A percentile compares a stretch with the other conserved stretches of the same genome.
phyloP scores from a whole-genome alignment of 306 rosid genomes.

The Lathyrus oleraceus region DNA sequence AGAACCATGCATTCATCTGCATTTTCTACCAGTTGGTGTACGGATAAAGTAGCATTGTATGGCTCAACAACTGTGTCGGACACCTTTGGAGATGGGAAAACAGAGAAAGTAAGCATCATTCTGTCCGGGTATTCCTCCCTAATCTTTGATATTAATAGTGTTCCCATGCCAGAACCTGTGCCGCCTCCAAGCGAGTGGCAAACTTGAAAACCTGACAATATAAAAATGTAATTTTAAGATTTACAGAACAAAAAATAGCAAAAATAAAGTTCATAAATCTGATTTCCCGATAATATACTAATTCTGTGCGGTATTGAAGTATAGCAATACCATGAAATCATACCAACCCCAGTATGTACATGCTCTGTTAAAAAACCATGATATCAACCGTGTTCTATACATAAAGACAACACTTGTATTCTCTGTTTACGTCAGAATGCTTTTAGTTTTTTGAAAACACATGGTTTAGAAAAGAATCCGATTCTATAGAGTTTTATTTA shows the following conservation, averaged over 20 bases:
- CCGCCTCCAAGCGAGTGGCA: slow-evolving; percentile 98
- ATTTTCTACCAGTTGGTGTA: slow-evolving; percentile 90
- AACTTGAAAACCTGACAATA: slow-evolving; percentile 80
- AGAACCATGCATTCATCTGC: slow-evolving; percentile 99
- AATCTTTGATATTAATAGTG: slow-evolving; percentile 82
- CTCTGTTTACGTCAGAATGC: neutral
- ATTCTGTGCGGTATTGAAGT: neutral
- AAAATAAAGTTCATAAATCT: neutral
- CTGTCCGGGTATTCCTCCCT: slow-evolving; percentile 94
- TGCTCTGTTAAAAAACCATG: neutral
- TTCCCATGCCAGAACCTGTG: slow-evolving; percentile 96
- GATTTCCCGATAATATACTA: neutral
- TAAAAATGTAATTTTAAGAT: neutral
- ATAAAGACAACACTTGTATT: neutral
- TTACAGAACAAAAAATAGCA: neutral
- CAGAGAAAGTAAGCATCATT: slow-evolving; percentile 95
- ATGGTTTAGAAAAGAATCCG: neutral
- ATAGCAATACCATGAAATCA: slow-evolving; percentile 11
- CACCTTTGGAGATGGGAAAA: slow-evolving; percentile 94
- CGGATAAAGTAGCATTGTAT: slow-evolving; percentile 89
- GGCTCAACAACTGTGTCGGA: slow-evolving; percentile 99
- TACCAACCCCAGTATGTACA: neutral
- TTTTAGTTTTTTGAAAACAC: neutral
- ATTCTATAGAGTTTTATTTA: slow-evolving; percentile 7
- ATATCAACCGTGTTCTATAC: neutral